These are phyloP conservation scores for Fusarium beomiforme DNA, from an alignment of 2,329 filamentous ascomycete genomes.

Conservation along the genomic window DNA sequence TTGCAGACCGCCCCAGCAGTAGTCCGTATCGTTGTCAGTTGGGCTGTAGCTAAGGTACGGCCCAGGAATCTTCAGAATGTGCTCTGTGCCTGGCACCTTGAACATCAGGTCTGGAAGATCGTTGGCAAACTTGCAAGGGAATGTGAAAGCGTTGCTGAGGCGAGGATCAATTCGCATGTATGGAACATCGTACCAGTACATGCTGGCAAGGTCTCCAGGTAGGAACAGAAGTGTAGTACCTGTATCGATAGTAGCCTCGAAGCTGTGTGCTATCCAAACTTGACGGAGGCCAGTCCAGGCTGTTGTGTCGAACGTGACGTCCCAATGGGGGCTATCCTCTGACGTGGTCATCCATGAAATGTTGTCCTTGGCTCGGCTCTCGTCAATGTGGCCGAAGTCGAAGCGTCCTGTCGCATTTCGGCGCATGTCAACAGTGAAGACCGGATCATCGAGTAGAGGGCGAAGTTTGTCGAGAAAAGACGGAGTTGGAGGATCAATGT, in stretches of 20 bases:
- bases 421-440: slow-evolving; percentile 62
- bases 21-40: slow-evolving; percentile 57
- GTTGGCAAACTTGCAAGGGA: slow-evolving; percentile 64
- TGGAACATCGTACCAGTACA: slow-evolving; percentile 68
- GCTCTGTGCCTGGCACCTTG: slow-evolving; percentile 59
- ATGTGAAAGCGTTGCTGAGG: slow-evolving; percentile 61
- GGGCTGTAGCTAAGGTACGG: slow-evolving; percentile 65
- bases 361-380: slow-evolving; percentile 50
- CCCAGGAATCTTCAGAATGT: slow-evolving; percentile 64
- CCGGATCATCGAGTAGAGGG: slow-evolving; percentile 50
- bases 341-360: slow-evolving; percentile 55
- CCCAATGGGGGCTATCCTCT: slow-evolving; percentile 50
- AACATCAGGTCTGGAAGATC: slow-evolving; percentile 67
- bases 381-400: slow-evolving; percentile 62
- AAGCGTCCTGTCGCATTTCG: slow-evolving; percentile 60
- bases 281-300: slow-evolving; percentile 56
- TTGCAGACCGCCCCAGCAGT: slow-evolving; percentile 83
- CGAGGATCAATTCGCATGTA: slow-evolving; percentile 60
- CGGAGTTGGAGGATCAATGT: slow-evolving; percentile 54
- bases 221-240: slow-evolving; percentile 74
- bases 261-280: slow-evolving; percentile 58
- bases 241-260: slow-evolving; percentile 72
- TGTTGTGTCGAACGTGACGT: slow-evolving; percentile 61
- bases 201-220: slow-evolving; percentile 62
- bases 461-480: slow-evolving; percentile 58